A percentile compares a stretch with the other conserved stretches of the same genome.
Conservation (phyloP, 371 early-diverging fungal species). For the Mucor piriformis region DNA sequence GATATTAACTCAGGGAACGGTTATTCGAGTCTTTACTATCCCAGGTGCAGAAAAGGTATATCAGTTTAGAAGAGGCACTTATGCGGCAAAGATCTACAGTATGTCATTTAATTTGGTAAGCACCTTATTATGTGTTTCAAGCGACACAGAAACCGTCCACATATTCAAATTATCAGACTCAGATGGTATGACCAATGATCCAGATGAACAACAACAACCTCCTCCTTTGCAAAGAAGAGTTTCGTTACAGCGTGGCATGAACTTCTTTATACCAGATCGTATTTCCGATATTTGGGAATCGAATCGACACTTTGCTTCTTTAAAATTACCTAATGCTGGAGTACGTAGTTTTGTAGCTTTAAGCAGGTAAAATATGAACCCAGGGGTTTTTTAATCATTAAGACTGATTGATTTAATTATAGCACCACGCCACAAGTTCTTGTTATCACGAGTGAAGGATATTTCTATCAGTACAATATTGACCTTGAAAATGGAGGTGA, state of each 20-base stretch:
- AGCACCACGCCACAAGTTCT: conserved; percentile 80
- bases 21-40: conserved; percentile 92
- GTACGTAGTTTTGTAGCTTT: conserved; percentile 83
- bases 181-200: background rate
- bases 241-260: conserved; percentile 52
- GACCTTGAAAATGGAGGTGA: conserved; percentile 92
- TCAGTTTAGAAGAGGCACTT: conserved; percentile 93
- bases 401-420: too few relatives aligned
- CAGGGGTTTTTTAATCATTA: too few relatives aligned
- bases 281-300: conserved; percentile 95
- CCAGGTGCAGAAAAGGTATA: conserved; percentile 84
- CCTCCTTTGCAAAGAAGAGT: conserved; percentile 2
- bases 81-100: conserved; percentile 86
- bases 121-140: conserved; percentile 83
- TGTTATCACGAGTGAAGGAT: conserved; percentile 91
- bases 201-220: background rate
- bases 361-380: conserved; percentile 57
- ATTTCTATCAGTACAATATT: conserved; percentile 87
- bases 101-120: conserved; percentile 85
- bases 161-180: conserved; percentile 72
- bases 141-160: conserved; percentile 94
- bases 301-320: conserved; percentile 88
- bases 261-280: conserved; percentile 82
- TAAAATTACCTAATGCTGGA: conserved; percentile 82
- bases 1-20: conserved; percentile 93